Percentiles rank a stretch among this genome's conserved stretches.
These are phyloP conservation scores for Gymnopilus junonius DNA, from an alignment of 768 basidiomycete genomes.

Conservation along the genomic window DNA sequence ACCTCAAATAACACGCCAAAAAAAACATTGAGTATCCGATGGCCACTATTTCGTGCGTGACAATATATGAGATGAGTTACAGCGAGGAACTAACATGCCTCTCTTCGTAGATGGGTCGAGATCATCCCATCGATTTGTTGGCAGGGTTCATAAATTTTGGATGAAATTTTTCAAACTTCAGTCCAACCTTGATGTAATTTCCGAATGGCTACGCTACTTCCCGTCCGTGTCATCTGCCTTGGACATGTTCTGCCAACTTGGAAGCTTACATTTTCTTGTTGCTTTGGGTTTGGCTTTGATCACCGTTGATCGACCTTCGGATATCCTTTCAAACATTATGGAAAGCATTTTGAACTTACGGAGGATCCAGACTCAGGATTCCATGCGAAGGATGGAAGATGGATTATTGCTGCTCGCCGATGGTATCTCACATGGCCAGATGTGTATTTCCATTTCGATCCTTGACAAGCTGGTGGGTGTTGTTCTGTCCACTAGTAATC, in stretches of 20 bases:
- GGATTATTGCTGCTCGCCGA: background rate
- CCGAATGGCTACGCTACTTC: background rate
- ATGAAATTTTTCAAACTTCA: background rate
- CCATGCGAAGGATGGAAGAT: background rate
- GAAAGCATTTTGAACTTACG: background rate
- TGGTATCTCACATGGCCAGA: background rate
- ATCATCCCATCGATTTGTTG: background rate
- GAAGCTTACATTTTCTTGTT: background rate
- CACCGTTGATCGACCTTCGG: conserved; percentile 9
- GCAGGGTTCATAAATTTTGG: background rate
- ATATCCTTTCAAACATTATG: background rate
- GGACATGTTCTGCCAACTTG: background rate
- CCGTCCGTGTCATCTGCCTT: background rate
- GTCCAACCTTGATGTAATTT: background rate
- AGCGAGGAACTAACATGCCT: background rate
- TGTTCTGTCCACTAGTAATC: too few species aligned
- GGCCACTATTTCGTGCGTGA: background rate
- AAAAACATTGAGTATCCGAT: background rate
- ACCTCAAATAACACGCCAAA: conserved; percentile 4
- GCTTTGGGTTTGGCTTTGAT: conserved; percentile 12
- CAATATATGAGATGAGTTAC: background rate
- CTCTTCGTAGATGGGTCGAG: background rate
- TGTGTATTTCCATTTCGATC: background rate
- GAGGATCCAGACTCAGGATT: background rate
- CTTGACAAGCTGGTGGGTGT: background rate